Evolutionary conservation across 1,139 yeast species (phyloP).

Genomic region (Saccharomycopsis hybrid): DNA sequence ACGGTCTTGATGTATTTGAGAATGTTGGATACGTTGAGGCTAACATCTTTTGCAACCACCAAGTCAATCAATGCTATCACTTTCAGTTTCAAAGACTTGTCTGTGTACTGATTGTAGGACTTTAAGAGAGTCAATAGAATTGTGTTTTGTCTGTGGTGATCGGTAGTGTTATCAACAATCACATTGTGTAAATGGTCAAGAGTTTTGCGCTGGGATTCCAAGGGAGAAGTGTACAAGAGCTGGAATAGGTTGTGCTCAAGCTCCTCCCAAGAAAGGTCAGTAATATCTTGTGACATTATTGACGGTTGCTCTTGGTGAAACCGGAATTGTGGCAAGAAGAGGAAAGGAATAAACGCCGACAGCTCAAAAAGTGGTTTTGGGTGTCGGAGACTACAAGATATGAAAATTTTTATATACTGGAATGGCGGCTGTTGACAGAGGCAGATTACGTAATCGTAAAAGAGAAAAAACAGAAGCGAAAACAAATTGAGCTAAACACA

Average conservation of each 20-base stretch:
- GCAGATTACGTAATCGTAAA: no score
- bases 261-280: slow-evolving; percentile 6
- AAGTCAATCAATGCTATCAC: slow-evolving; percentile 6
- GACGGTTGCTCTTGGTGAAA: not conserved
- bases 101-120: slow-evolving; percentile 6
- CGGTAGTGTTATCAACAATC: not conserved
- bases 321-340: no score
- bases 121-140: slow-evolving; percentile 7
- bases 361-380: no score
- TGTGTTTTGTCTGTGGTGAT: not conserved
- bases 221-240: slow-evolving; percentile 1
- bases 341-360: no score
- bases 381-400: no score
- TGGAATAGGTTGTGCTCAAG: slow-evolving; percentile 8
- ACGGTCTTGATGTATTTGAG: slow-evolving; percentile 3
- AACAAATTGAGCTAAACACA: no score
- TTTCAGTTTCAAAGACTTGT: not conserved
- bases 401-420: no score
- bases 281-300: not conserved
- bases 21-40: not conserved
- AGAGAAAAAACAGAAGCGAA: no score
- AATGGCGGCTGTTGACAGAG: no score
- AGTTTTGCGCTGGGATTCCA: not conserved
- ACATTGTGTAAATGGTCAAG: not conserved
- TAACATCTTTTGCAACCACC: slow-evolving; percentile 3